Evolutionary conservation across 305 asterid species (phyloP).

Genomic region (Coffea humblotiana): DNA sequence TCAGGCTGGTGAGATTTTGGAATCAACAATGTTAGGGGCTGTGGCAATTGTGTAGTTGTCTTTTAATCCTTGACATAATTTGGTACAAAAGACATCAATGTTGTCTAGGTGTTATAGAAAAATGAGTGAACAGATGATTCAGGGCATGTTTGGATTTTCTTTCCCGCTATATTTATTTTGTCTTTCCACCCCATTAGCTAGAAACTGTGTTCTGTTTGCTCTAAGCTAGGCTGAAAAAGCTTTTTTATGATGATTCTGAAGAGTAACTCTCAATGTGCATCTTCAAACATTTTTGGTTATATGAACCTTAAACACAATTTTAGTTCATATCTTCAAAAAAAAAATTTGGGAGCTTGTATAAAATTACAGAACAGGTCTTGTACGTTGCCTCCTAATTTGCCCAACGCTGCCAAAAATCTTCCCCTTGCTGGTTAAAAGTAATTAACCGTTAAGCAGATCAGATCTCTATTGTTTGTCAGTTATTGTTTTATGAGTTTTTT

Average conservation of each 20-base stretch:
- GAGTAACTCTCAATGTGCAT: background rate
- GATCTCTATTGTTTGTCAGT: background rate
- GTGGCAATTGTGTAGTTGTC: too few species aligned
- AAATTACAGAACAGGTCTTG: background rate
- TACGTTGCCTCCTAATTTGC: background rate
- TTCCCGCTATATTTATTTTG: too few species aligned
- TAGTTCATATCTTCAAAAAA: background rate
- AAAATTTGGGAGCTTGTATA: background rate
- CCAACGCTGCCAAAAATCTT: background rate
- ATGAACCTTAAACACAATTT: background rate
- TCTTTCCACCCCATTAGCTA: background rate
- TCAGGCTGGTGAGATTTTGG: background rate
- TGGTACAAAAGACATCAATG: background rate
- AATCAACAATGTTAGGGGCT: too few species aligned
- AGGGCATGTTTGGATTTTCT: background rate
- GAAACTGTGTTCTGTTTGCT: too few species aligned
- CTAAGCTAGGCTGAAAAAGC: background rate
- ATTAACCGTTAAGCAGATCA: too few species aligned
- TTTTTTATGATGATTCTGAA: background rate
- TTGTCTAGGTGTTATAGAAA: background rate
- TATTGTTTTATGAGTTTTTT: too few species aligned
- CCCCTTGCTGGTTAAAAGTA: too few species aligned
- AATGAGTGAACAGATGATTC: background rate
- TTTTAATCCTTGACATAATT: background rate
- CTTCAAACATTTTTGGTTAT: background rate